Conservation (phyloP, 305 asterid species). For the Ajuga reptans region DNA sequence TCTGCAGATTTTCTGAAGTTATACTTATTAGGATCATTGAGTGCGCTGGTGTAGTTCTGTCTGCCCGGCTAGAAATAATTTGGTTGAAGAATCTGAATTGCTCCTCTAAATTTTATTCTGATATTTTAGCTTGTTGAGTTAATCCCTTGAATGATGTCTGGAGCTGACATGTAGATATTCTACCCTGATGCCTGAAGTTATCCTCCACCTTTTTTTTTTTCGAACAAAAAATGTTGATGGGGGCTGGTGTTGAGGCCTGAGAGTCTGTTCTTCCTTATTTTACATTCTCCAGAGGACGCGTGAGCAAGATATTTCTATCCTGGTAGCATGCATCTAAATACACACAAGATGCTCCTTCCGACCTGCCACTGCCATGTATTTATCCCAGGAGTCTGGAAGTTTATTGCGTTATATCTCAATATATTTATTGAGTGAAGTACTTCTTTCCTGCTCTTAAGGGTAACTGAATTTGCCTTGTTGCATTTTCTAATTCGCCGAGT, state of each 20-base stretch:
- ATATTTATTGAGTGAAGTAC: background rate
- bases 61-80: conserved; percentile 14
- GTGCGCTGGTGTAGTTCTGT: conserved; percentile 6
- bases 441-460: background rate
- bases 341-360: background rate
- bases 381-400: background rate
- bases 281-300: background rate
- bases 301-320: background rate
- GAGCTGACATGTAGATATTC: background rate
- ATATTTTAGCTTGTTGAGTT: conserved; percentile 1
- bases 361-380: background rate
- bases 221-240: background rate
- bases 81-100: conserved; percentile 2
- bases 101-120: background rate
- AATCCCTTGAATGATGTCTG: background rate
- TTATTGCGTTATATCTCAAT: background rate
- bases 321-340: background rate
- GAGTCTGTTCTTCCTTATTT: background rate
- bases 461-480: background rate
- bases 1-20: conserved; percentile 3
- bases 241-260: too few species aligned
- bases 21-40: background rate
- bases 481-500: background rate
- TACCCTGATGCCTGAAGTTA: background rate
- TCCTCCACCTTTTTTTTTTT: background rate